These are phyloP conservation scores for Adansonia digitata DNA, from an alignment of 345 rosid species.

Conservation along the genomic window DNA sequence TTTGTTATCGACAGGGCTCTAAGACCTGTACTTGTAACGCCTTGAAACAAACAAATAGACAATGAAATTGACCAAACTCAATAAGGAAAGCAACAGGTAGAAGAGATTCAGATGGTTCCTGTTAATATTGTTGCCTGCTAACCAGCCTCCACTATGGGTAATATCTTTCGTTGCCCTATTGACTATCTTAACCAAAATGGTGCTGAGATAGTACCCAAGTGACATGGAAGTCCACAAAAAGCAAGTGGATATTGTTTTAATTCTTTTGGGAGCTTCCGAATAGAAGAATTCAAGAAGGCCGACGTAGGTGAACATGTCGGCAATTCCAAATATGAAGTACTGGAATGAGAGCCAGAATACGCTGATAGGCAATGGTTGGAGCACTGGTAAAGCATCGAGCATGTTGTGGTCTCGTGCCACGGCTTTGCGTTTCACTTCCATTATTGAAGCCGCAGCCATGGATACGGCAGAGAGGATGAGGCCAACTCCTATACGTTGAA, in stretches of 20 bases:
- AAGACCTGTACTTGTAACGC: constrained; percentile 42
- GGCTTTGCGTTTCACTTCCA: constrained; percentile 45
- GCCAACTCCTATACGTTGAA: constrained; percentile 59
- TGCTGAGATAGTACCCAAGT: constrained; percentile 45
- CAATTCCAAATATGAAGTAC: constrained; percentile 51
- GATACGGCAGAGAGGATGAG: constrained; percentile 39
- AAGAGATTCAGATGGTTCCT: constrained; percentile 52
- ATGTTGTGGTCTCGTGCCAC: constrained; percentile 42
- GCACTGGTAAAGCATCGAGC: constrained; percentile 41
- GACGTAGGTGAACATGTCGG: constrained; percentile 49
- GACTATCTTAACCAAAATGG: constrained; percentile 40
- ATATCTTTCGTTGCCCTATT: constrained; percentile 28
- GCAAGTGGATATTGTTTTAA: constrained; percentile 45
- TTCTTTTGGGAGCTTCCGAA: constrained; percentile 45
- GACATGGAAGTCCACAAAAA: constrained; percentile 58
- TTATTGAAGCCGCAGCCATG: constrained; percentile 41
- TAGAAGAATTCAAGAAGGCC: constrained; percentile 60
- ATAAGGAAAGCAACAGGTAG: constrained; percentile 37
- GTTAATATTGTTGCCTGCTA: constrained; percentile 56
- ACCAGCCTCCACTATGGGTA: constrained; percentile 43
- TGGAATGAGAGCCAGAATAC: constrained; percentile 54
- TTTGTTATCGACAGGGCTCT: background rate
- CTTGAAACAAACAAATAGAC: constrained; percentile 36
- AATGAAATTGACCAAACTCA: constrained; percentile 48
- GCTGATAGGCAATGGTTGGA: constrained; percentile 44